Evolutionary conservation across 2,329 filamentous ascomycete genomes (phyloP), one percentile per base, ranked within the genome.

Genomic region (Ophiostoma novo-ulmi): DNA sequence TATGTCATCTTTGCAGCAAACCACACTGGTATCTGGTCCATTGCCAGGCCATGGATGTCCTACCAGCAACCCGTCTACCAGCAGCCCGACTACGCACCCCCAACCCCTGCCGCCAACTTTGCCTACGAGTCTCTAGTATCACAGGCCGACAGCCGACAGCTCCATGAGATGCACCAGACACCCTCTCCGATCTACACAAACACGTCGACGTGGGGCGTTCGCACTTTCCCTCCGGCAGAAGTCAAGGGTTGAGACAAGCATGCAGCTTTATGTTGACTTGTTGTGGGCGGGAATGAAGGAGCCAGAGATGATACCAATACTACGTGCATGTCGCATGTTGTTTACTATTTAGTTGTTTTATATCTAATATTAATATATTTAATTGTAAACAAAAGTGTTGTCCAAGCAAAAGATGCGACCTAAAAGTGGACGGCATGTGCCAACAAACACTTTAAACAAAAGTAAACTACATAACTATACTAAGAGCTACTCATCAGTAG

Each of bases 131-230:
- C 52, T 5, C 52, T 22, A 13, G n/a, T 8, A 13, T 10, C 8
- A 22, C 22, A 58, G 10, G n/a, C 22, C n/a, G 22, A 58, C 22
- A 22, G 22, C 10, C 52, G n/a, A 22, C 52, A 31, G n/a, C 52
- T 58, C 3, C n/a, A 26, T n/a, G 52, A 58, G 52, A 58, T 58
- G 52, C n/a, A 58, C 52, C 52, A 58, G 52, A 58, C 52, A 26
- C 52, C 52, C 8, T 58, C 52, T 3, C 52, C 52, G 52, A 58
- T 58, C 52, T 58, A 58, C n/a, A 26, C 52, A 3, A 58, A 22
- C 22, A 58, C 52, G 7, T n/a, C 52, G 26, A 22, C 13, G 10
- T 58, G n/a, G 11, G n/a, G 52, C 10, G n/a, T 58, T 10, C 26
- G 22, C 52, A 58, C 52, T 13, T 22, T 22, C 13, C 52, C n/a